A percentile compares a stretch with the other conserved stretches of the same genome.
phyloP scores from a whole-genome alignment of 306 rosid genomes.

The Trifolium repens region DNA sequence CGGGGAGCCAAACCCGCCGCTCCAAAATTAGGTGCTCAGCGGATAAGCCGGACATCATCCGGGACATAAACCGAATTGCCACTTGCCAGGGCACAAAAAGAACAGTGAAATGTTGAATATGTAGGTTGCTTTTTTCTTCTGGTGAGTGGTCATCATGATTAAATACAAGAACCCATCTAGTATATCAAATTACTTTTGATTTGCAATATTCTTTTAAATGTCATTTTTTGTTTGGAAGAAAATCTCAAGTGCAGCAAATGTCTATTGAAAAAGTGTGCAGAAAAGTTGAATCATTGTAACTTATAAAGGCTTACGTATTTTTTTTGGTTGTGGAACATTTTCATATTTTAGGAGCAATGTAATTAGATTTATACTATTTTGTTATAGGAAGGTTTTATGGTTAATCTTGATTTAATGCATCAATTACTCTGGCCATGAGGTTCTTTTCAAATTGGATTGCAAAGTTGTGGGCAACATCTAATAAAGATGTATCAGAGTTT shows the following conservation, averaged over 20 bases:
- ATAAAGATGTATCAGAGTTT: too few relatives aligned
- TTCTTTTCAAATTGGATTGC: too few relatives aligned
- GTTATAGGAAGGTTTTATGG: constrained; percentile 38
- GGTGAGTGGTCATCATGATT: constrained; percentile 41
- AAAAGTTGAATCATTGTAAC: constrained; percentile 27
- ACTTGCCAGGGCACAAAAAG: constrained; percentile 35
- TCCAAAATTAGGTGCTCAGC: constrained; percentile 86
- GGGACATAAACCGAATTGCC: constrained; percentile 57
- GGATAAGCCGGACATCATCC: constrained; percentile 81
- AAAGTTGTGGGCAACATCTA: too few relatives aligned
- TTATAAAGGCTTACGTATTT: not conserved
- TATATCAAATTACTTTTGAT: constrained; percentile 39
- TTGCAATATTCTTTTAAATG: constrained; percentile 50
- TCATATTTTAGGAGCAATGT: constrained; percentile 44
- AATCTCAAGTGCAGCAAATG: constrained; percentile 35
- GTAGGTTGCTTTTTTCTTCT: constrained; percentile 22
- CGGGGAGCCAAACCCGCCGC: constrained; percentile 83
- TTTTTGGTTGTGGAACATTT: not conserved
- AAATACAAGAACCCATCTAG: constrained; percentile 24
- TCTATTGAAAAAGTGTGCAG: constrained; percentile 11
- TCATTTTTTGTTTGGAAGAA: constrained; percentile 33
- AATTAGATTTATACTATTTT: constrained; percentile 38
- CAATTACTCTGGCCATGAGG: too few relatives aligned
- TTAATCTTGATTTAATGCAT: not conserved
- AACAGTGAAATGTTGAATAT: constrained; percentile 10